A percentile compares a stretch with the other conserved stretches of the same genome.
Conservation (phyloP, 306 rosid species). For the Gillenia trifoliata region DNA sequence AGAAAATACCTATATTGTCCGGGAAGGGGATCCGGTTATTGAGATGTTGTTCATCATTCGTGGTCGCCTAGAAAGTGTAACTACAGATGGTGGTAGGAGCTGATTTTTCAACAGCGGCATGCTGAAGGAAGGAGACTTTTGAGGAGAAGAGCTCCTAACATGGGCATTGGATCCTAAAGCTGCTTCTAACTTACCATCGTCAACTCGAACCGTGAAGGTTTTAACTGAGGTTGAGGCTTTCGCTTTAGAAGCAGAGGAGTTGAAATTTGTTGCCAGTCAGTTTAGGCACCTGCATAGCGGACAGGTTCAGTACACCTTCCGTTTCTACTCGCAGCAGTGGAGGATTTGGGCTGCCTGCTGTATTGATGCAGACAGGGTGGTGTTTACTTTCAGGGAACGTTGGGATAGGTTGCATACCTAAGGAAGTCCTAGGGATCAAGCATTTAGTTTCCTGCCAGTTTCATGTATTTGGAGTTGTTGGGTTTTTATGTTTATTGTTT, state of each 20-base stretch:
- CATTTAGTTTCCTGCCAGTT: too few relatives aligned
- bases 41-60: conserved; percentile 94
- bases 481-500: too few relatives aligned
- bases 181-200: conserved; percentile 72
- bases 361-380: too few relatives aligned
- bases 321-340: conserved; percentile 96
- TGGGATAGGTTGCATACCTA: too few relatives aligned
- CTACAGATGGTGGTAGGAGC: conserved; percentile 92
- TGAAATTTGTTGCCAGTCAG: conserved; percentile 82
- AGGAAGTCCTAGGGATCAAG: too few relatives aligned
- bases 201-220: conserved; percentile 80
- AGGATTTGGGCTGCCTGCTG: conserved; percentile 89
- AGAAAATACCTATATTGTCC: conserved; percentile 54
- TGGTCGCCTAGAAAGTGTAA: conserved; percentile 79
- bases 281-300: conserved; percentile 81
- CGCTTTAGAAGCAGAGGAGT: conserved; percentile 85
- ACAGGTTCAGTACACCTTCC: conserved; percentile 84
- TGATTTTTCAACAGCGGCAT: conserved; percentile 89
- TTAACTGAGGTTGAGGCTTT: conserved; percentile 88
- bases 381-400: too few relatives aligned
- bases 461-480: too few relatives aligned
- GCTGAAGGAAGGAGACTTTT: conserved; percentile 73
- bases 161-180: conserved; percentile 92
- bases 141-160: conserved; percentile 89
- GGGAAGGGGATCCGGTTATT: conserved; percentile 87